Evolutionary conservation across 2,329 filamentous ascomycete genomes (phyloP).

Genomic region (Mycosphaerella sp.): DNA sequence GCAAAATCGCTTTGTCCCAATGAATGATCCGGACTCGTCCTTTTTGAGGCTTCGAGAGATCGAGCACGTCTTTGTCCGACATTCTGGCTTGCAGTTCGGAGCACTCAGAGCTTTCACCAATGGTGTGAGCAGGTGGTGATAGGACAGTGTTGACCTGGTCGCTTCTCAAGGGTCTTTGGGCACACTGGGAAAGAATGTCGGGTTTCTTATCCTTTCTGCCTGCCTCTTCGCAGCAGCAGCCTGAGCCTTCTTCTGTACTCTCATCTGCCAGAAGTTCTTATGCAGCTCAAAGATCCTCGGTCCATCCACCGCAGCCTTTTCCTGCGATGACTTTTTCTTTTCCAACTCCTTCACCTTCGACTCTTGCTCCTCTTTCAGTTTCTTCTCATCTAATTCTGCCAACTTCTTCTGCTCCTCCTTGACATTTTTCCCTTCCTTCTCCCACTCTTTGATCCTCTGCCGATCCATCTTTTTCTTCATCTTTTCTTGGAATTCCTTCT

Average conservation of each 20-base stretch:
- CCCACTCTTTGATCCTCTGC: slow-evolving; percentile 36
- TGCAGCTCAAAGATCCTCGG: slow-evolving; percentile 79
- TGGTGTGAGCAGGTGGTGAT: no score
- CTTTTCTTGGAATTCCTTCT: slow-evolving; percentile 48
- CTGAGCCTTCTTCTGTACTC: slow-evolving; percentile 70
- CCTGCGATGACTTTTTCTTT: slow-evolving; percentile 45
- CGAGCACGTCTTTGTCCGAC: background rate
- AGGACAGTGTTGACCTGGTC: background rate
- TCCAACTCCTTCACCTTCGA: slow-evolving; percentile 41
- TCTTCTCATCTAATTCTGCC: slow-evolving; percentile 50
- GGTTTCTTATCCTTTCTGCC: slow-evolving; percentile 70
- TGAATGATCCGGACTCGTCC: background rate
- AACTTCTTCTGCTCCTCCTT: slow-evolving; percentile 65
- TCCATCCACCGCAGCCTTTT: slow-evolving; percentile 58
- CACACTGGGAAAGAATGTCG: slow-evolving; percentile 72
- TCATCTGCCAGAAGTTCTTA: slow-evolving; percentile 85
- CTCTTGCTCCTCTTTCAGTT: slow-evolving; percentile 38
- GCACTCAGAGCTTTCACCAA: no score
- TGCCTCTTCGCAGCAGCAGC: slow-evolving; percentile 75
- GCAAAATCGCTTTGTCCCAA: background rate
- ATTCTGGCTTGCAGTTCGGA: background rate
- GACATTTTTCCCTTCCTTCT: slow-evolving; percentile 57
- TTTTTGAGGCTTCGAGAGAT: background rate
- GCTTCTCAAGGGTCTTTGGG: slow-evolving; percentile 10
- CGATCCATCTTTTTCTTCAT: slow-evolving; percentile 41